These are phyloP conservation scores for Allantophomopsis cytisporea DNA, from an alignment of 2,329 filamentous ascomycete genomes.

Conservation along the genomic window DNA sequence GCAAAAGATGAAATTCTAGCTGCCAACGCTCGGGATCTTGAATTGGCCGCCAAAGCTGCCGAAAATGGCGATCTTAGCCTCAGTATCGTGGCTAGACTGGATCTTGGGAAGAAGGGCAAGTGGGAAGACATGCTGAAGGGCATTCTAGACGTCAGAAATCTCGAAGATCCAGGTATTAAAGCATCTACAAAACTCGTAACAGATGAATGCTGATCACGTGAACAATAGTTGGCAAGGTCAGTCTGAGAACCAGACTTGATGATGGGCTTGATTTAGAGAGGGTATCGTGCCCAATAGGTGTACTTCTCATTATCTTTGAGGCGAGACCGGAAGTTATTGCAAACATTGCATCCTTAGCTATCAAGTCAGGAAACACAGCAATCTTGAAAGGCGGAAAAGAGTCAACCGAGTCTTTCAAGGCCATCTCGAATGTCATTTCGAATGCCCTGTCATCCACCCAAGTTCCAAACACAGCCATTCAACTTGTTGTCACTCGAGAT, in stretches of 20 bases:
- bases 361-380: constrained; percentile 94
- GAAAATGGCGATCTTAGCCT: constrained; percentile 63
- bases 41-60: constrained; percentile 58
- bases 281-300: constrained; percentile 87
- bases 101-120: constrained; percentile 77
- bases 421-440: constrained; percentile 79
- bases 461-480: constrained; percentile 78
- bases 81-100: constrained; percentile 77
- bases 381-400: constrained; percentile 97
- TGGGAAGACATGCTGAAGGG: constrained; percentile 97
- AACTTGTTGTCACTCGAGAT: constrained; percentile 88
- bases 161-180: constrained; percentile 67
- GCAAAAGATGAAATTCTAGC: constrained; percentile 66
- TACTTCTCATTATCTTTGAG: constrained; percentile 97
- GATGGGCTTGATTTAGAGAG: constrained; percentile 76
- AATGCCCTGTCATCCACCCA: constrained; percentile 55
- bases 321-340: constrained; percentile 95
- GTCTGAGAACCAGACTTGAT: constrained; percentile 73
- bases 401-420: constrained; percentile 86
- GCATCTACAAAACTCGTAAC: too few relatives aligned
- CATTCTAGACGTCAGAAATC: constrained; percentile 71
- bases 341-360: constrained; percentile 88
- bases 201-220: too few relatives aligned
- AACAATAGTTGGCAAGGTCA: constrained; percentile 62
- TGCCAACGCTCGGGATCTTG: constrained; percentile 77